Base-by-base conservation (phyloP, 345 rosid species). In the Hypericum perforatum region DNA sequence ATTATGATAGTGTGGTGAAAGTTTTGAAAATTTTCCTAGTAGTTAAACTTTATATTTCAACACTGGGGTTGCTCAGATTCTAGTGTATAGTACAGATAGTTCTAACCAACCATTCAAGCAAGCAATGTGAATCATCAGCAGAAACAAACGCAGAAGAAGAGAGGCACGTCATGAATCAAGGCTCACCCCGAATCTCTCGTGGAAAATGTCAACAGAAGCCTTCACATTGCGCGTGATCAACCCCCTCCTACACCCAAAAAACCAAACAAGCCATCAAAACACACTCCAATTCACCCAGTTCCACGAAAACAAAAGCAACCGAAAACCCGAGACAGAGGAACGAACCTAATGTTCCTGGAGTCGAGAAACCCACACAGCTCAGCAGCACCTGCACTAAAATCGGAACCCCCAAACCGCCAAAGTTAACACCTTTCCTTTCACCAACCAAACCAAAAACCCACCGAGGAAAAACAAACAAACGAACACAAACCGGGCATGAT, bases 321-420 rank as follows among this genome's bases (percentile, higher is more conserved):
- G 29, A 14, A 47, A 69, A 67, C 42, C 66, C 46, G 2, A 46
- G 15, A 5, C 32, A 22, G 32, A 22, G 32, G 14, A 6, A 16
- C 50, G 14, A 54, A 87, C 96, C 95, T 85, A 54, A 91, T 79
- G 51, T 78, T 87, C 70, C 73, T 85, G 36, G 88, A 83, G 70
- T 91, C 92, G 66, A 91, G 96, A 74, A 87, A 81, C 47, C 76
- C 70, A 64, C 92, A 91, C 42, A 91, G 82, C 52, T 87, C 83
- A 6, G 67, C 86, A 13, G 79, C 75, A 61, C 98, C 96, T 91
- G 81, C 75, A 73, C 49, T 61, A 63, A 13, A 52, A 10, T 6
- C 32, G 32, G 32, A 22, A 36, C n/a, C 15, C 15, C n/a, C 12
- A 14, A 46, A 14, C 7, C 22, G 16, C 50, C 50, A 46, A 12